phyloP scores from a whole-genome alignment of 495 filamentous ascomycete genomes.

The Trichocladium antarcticum region DNA sequence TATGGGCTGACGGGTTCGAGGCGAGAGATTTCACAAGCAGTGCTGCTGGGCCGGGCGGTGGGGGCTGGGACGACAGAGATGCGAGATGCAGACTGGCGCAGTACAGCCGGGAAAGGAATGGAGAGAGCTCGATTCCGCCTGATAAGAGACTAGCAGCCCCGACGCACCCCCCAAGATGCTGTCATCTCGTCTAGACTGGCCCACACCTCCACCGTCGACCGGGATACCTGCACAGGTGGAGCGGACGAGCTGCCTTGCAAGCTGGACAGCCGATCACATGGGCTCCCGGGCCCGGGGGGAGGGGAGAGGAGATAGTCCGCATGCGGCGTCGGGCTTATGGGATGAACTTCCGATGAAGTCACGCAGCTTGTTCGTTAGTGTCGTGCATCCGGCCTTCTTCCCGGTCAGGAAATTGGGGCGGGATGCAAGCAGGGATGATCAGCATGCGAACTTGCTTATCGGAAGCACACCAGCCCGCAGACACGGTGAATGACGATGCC shows the following conservation, averaged over 20 bases:
- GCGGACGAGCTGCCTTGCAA: not conserved
- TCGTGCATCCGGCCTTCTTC: not conserved
- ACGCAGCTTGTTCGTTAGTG: not conserved
- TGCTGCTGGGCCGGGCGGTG: too few relatives aligned
- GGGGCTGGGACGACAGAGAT: too few relatives aligned
- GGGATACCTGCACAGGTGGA: not conserved
- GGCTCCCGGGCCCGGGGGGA: not conserved
- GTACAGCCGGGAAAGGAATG: too few relatives aligned
- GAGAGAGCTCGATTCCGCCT: too few relatives aligned
- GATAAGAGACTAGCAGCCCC: too few relatives aligned
- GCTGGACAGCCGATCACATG: not conserved
- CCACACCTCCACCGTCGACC: not conserved
- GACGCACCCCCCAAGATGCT: too few relatives aligned
- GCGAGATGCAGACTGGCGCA: too few relatives aligned
- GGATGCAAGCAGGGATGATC: not conserved
- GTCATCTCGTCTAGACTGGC: too few relatives aligned
- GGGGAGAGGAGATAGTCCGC: not conserved
- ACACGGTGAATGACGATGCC: too few relatives aligned
- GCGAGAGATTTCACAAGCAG: too few relatives aligned
- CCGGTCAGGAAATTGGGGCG: slow-evolving; percentile 1
- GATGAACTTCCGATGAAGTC: slow-evolving; percentile 9
- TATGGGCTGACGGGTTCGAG: too few relatives aligned
- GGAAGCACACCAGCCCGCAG: too few relatives aligned
- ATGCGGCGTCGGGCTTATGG: not conserved
- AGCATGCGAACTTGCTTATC: not conserved